Evolutionary conservation across 148 eudicot genomes (phyloP).

Genomic region (Mesembryanthemum crystallinum): DNA sequence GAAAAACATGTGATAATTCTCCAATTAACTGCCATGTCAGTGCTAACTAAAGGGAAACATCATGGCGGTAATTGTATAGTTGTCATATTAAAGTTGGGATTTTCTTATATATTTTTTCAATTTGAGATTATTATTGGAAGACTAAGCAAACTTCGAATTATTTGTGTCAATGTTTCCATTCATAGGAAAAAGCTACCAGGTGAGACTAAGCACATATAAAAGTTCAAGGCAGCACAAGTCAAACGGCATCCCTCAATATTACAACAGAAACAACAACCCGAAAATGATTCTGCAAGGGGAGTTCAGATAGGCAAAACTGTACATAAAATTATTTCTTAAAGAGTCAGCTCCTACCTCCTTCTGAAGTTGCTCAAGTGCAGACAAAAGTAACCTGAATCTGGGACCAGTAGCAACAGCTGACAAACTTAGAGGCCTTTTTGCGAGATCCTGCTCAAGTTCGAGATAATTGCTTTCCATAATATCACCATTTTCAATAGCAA

Average conservation of each 20-base stretch:
- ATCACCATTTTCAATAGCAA: slow-evolving; percentile 43
- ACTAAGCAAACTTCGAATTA: too few relatives aligned
- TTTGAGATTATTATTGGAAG: too few relatives aligned
- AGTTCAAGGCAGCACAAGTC: neutral
- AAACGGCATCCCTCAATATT: neutral
- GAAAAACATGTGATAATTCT: too few relatives aligned
- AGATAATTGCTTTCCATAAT: slow-evolving; percentile 25
- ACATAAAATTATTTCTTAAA: neutral
- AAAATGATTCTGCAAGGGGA: neutral
- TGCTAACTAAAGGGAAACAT: too few relatives aligned
- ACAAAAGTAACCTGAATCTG: slow-evolving; percentile 70
- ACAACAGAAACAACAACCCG: neutral
- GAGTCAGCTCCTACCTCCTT: slow-evolving; percentile 60
- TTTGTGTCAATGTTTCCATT: too few relatives aligned
- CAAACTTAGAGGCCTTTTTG: slow-evolving; percentile 62
- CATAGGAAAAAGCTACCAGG: too few relatives aligned
- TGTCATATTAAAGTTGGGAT: too few relatives aligned
- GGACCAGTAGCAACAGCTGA: slow-evolving; percentile 75
- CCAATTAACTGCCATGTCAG: too few relatives aligned
- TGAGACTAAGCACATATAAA: neutral
- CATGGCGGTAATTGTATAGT: too few relatives aligned
- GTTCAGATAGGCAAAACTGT: neutral
- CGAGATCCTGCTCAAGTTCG: slow-evolving; percentile 34
- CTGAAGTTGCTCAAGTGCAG: slow-evolving; percentile 75
- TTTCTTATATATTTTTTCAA: too few relatives aligned